These are phyloP conservation scores for Blastocystis sp. DNA, from an alignment of 352 stramenopile genomes.

Conservation along the genomic window DNA sequence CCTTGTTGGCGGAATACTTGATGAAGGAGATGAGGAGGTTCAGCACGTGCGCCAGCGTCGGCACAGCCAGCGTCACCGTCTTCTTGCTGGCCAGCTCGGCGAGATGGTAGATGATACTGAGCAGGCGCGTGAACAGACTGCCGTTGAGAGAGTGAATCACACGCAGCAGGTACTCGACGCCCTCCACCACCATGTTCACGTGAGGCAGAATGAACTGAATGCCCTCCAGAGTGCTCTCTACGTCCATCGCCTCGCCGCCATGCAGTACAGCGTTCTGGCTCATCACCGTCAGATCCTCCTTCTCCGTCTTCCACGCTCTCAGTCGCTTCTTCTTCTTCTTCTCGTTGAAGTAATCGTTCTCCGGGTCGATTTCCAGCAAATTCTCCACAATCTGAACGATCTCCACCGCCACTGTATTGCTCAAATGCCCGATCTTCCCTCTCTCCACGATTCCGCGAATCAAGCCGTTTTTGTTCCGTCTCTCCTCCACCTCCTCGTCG, in stretches of 20 bases:
- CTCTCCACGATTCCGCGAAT: background rate
- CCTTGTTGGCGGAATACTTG: background rate
- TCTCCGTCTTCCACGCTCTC: background rate
- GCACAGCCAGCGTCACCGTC: background rate
- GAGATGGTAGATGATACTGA: conserved; percentile 51
- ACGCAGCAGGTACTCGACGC: conserved; percentile 33
- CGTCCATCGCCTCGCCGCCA: background rate
- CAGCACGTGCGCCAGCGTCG: background rate
- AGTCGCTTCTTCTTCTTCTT: background rate
- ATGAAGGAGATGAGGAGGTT: conserved; percentile 54
- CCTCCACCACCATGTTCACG: conserved; percentile 14
- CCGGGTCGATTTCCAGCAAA: conserved; percentile 39
- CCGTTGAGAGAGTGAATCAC: background rate
- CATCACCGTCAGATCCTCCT: conserved; percentile 21
- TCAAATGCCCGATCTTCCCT: conserved; percentile 10
- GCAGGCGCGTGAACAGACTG: conserved; percentile 49
- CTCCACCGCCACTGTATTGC: conserved; percentile 24
- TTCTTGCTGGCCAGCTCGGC: background rate
- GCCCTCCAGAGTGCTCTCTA: background rate
- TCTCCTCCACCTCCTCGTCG: background rate
- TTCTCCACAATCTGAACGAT: conserved; percentile 61
- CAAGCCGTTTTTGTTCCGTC: background rate
- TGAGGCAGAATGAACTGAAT: conserved; percentile 36
- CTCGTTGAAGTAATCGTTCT: conserved; percentile 63
- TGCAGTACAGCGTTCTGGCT: conserved; percentile 6